These are phyloP conservation scores for Arabidopsis arenosa DNA, from an alignment of 345 rosid species.

Conservation along the genomic window DNA sequence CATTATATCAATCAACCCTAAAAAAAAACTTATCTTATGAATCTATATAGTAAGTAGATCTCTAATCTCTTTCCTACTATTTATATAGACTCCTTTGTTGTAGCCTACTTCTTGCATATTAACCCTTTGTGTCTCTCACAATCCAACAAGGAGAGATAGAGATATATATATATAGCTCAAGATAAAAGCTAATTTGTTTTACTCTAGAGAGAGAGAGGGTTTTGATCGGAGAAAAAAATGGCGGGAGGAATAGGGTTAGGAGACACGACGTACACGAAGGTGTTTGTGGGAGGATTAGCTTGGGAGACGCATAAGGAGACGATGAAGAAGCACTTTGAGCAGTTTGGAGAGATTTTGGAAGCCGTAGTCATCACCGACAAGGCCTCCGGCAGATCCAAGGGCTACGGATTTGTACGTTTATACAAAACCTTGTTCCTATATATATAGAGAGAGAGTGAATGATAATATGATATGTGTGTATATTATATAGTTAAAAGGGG, in stretches of 20 bases:
- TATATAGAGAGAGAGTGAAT: background rate
- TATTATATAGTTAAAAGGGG: background rate
- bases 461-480: background rate
- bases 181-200: conserved; percentile 22
- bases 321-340: conserved; percentile 90
- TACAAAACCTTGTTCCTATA: conserved; percentile 27
- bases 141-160: conserved; percentile 26
- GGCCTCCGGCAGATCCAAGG: conserved; percentile 98
- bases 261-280: conserved; percentile 91
- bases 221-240: conserved; percentile 40
- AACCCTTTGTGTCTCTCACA: conserved; percentile 31
- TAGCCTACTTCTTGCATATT: conserved; percentile 38
- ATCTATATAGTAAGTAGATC: conserved; percentile 32
- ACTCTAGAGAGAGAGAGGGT: background rate
- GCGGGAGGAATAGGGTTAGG: conserved; percentile 56
- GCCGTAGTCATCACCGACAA: conserved; percentile 97
- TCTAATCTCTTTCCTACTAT: conserved; percentile 29
- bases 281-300: conserved; percentile 95
- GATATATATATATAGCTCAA: background rate
- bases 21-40: conserved; percentile 29
- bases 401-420: conserved; percentile 95
- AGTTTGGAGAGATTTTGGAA: conserved; percentile 96
- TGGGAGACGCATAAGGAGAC: conserved; percentile 99
- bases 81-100: conserved; percentile 37
- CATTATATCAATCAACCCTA: conserved; percentile 37